These are phyloP conservation scores for Yarrowia sp. DNA, from an alignment of 805 yeast species.

Conservation along the genomic window DNA sequence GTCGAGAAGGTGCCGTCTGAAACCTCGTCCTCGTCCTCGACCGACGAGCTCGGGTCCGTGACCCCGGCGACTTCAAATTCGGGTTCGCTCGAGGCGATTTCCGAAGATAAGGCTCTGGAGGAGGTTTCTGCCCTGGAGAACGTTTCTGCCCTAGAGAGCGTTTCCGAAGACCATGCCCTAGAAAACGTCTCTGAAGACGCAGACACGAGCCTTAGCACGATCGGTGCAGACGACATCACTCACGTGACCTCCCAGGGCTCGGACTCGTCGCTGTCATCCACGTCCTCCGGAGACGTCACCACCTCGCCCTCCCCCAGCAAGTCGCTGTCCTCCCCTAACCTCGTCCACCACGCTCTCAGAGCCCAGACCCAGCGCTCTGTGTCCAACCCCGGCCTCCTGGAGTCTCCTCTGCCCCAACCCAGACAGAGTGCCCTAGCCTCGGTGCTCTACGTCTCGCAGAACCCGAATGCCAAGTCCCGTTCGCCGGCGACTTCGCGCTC, in stretches of 20 bases:
- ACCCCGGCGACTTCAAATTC: too few relatives aligned
- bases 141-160: too few relatives aligned
- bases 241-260: background rate
- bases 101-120: too few relatives aligned
- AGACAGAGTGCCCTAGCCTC: background rate
- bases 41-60: too few relatives aligned
- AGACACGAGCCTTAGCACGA: too few relatives aligned
- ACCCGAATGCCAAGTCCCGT: conserved; percentile 7
- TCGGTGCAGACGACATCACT: background rate
- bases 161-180: too few relatives aligned
- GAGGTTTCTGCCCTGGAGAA: too few relatives aligned
- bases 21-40: too few relatives aligned
- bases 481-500: background rate
- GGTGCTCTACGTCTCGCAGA: background rate
- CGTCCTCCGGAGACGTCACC: background rate
- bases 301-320: background rate
- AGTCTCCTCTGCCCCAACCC: background rate
- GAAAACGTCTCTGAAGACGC: too few relatives aligned
- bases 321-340: background rate
- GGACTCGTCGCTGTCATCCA: background rate
- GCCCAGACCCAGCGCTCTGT: background rate
- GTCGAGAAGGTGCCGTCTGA: too few relatives aligned
- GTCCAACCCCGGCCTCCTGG: background rate
- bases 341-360: background rate
- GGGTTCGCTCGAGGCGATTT: too few relatives aligned